Evolutionary conservation across 139 green algal species (phyloP).

Genomic region (Chlorella sorokiniana): DNA sequence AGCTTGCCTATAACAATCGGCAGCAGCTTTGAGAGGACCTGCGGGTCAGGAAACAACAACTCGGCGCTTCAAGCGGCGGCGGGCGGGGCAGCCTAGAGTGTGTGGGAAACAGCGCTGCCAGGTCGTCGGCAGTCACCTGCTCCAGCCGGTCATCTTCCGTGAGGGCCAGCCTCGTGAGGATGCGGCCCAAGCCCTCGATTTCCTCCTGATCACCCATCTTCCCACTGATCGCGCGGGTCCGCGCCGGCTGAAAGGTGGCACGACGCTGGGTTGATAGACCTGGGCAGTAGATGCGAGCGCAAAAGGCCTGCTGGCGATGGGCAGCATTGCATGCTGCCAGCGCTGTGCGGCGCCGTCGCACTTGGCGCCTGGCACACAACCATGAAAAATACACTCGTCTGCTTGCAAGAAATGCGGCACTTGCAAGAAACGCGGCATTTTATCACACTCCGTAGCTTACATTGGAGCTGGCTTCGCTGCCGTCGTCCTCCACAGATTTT

Average conservation of each 20-base stretch:
- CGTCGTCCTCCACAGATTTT: too few relatives aligned
- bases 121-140: slow-evolving; percentile 44
- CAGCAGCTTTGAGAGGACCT: slow-evolving; percentile 78
- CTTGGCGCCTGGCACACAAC: too few relatives aligned
- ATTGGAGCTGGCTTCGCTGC: too few relatives aligned
- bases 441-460: too few relatives aligned
- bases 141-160: slow-evolving; percentile 85
- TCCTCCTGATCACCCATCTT: slow-evolving; percentile 42
- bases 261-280: too few relatives aligned
- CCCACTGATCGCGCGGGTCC: not conserved
- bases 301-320: too few relatives aligned
- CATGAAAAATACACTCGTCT: too few relatives aligned
- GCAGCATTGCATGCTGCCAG: too few relatives aligned
- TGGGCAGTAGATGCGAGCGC: too few relatives aligned
- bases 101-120: not conserved
- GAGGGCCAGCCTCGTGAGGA: slow-evolving; percentile 80
- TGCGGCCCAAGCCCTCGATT: slow-evolving; percentile 71
- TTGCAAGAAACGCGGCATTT: too few relatives aligned
- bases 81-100: not conserved
- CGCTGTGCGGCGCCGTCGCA: too few relatives aligned
- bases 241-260: not conserved
- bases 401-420: too few relatives aligned
- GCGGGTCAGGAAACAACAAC: not conserved
- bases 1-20: slow-evolving; percentile 69
- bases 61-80: not conserved